These are phyloP conservation scores for Lichtheimia hyalospora DNA, from an alignment of 371 early-diverging fungal species.

Conservation along the genomic window DNA sequence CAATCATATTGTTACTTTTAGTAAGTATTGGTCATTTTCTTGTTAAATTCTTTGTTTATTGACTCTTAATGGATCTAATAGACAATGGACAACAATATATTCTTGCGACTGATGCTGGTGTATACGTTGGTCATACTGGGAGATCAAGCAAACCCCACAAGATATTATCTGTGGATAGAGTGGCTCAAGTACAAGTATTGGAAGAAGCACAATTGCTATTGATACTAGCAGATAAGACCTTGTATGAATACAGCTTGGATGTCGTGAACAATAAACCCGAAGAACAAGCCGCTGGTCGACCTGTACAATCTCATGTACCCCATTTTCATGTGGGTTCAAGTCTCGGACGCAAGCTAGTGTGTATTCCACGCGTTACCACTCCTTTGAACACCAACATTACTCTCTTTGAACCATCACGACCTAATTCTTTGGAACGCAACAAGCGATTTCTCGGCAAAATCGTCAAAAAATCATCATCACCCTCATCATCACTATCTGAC, in stretches of 20 bases:
- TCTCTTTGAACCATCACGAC: constrained; percentile 23
- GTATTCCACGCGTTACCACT: constrained; percentile 38
- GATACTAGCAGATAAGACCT: constrained; percentile 32
- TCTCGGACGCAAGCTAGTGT: constrained; percentile 34
- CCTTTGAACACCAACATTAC: constrained; percentile 33
- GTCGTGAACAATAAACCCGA: constrained; percentile 35
- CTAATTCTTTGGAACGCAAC: constrained; percentile 14
- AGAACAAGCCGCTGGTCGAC: constrained; percentile 29
- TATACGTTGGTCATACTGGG: constrained; percentile 41
- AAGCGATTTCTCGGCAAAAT: constrained; percentile 11
- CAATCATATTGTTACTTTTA: constrained; percentile 40
- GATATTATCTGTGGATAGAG: constrained; percentile 27
- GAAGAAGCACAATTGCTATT: constrained; percentile 36
- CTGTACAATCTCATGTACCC: constrained; percentile 36
- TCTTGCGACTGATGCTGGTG: constrained; percentile 41
- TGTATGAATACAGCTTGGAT: constrained; percentile 44
- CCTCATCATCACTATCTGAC: constrained; percentile 6
- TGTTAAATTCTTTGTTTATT: too few species aligned
- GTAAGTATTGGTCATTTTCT: constrained; percentile 21
- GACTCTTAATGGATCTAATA: constrained; percentile 4
- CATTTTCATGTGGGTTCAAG: constrained; percentile 41
- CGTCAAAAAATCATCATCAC: constrained; percentile 6
- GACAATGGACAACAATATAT: constrained; percentile 43
- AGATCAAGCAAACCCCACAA: constrained; percentile 28
- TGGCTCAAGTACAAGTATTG: constrained; percentile 38